Evolutionary conservation across 331 rosid species (phyloP), one percentile per base, ranked within the genome.

Genomic region (Acacia concinna): DNA sequence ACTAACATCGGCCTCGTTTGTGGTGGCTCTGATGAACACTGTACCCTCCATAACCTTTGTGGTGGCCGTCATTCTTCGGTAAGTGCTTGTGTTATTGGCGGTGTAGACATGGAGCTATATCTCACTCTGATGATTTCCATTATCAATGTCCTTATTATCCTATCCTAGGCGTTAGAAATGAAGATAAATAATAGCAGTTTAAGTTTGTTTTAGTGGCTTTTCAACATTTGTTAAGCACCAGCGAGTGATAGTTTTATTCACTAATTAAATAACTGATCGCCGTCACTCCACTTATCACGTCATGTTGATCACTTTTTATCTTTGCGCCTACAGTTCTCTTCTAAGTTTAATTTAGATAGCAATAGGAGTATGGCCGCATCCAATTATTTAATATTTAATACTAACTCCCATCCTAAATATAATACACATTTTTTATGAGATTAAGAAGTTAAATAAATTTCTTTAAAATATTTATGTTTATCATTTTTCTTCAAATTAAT

Each of bases 1-100:
- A 34, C 81, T 87, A 73, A 93, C 98, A 8, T 91, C 98, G 0
- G 97, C 98, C 11, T 90, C 98, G 9, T 93, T 85, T 66, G 9
- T 91, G 25, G 88, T 94, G 2, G 98, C 97, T 27, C 86, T 91
- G 28, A 93, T 91, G 97, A 93, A 93, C 52, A 85, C 97, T 1
- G 97, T 88, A 1, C 98, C 98, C 4, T 91, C 98, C 9, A 43
- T 93, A 70, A 91, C 98, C 63, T 93, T 93, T 75, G 34, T 91
- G 6, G 35, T 93, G 32, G 94, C 98, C 0, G 84, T 88, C 32
- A 73, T 90, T 77, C 72, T 88, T 8, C 51, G 94, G 98, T 91
- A 81, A 12, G 46, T 9, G 25, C 32, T 3, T 23, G 18, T 27
- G 65, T 25, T 23, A 46, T 46, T 56, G 25, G 11, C 15, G 37